phyloP scores from a whole-genome alignment of 352 stramenopile genomes.

The Pythium coloratum region DNA sequence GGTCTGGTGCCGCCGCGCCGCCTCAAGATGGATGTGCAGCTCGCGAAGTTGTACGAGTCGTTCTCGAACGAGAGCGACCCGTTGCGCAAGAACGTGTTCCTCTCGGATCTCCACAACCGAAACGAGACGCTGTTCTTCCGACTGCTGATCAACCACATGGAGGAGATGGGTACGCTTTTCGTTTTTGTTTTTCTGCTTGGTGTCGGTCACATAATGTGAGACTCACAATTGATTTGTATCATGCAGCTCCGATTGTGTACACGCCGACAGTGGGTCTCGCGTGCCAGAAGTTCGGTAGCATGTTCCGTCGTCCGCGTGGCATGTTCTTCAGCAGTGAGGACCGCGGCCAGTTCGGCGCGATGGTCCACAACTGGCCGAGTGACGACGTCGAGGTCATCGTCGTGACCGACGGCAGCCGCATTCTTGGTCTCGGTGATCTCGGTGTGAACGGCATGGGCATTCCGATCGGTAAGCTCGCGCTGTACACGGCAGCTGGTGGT shows the following conservation, averaged over 20 bases:
- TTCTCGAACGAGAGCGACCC: constrained; percentile 68
- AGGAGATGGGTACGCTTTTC: constrained; percentile 83
- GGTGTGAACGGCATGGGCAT: constrained; percentile 98
- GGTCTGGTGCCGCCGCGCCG: constrained; percentile 79
- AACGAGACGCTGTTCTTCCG: constrained; percentile 97
- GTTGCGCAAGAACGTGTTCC: constrained; percentile 93
- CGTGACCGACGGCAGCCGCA: constrained; percentile 96
- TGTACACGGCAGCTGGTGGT: constrained; percentile 95
- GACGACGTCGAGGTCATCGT: constrained; percentile 98
- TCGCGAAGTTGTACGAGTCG: constrained; percentile 75
- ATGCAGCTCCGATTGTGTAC: constrained; percentile 93
- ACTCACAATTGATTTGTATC: not conserved
- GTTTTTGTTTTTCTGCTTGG: constrained; percentile 5
- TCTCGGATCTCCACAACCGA: constrained; percentile 94
- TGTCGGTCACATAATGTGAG: not conserved
- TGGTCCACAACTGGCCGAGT: constrained; percentile 96
- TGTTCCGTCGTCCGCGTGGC: constrained; percentile 88
- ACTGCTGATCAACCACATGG: constrained; percentile 90
- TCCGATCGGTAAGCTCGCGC: constrained; percentile 94
- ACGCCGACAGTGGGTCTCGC: constrained; percentile 96
- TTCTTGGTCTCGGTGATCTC: constrained; percentile 96
- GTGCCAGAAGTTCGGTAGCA: constrained; percentile 90
- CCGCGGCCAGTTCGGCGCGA: constrained; percentile 83
- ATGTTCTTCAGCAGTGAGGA: constrained; percentile 97
- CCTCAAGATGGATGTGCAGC: constrained; percentile 68